These are phyloP conservation scores for Xanthoparmelia taractica DNA, from an alignment of 495 filamentous ascomycete genomes.

Conservation along the genomic window DNA sequence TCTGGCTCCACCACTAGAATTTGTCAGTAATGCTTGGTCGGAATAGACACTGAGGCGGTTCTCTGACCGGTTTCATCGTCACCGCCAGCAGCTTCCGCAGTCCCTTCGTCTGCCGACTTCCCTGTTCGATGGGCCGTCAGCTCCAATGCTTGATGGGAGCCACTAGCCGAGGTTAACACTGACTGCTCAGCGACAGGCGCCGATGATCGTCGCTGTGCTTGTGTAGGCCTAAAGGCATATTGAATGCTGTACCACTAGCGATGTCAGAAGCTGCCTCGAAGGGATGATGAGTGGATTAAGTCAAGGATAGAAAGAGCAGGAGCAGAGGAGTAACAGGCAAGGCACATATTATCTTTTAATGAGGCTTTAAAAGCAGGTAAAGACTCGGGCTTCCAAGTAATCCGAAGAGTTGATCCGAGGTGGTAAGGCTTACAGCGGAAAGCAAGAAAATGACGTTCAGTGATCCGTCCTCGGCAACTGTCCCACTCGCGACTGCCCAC, in stretches of 20 bases:
- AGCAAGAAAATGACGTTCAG: not conserved
- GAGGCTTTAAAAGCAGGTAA: not conserved
- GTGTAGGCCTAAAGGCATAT: conserved; percentile 30
- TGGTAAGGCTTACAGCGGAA: not conserved
- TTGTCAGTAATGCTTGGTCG: conserved; percentile 14
- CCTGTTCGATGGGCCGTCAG: conserved; percentile 1
- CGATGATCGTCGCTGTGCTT: conserved; percentile 26
- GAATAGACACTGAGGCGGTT: not conserved
- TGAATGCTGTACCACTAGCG: not conserved
- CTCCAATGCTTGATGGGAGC: not conserved
- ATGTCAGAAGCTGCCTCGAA: not conserved
- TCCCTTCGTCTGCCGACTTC: conserved; percentile 43
- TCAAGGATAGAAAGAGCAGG: not conserved
- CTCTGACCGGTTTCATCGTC: conserved; percentile 63
- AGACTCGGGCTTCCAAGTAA: not conserved
- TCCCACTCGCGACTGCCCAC: not conserved
- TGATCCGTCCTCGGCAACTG: not conserved
- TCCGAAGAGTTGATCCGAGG: not conserved
- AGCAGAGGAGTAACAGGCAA: not conserved
- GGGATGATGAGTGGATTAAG: not conserved
- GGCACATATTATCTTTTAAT: not conserved
- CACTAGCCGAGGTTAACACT: conserved; percentile 2
- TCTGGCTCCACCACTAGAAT: conserved; percentile 30
- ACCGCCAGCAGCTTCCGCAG: conserved; percentile 34
- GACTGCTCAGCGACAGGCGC: conserved; percentile 35